These are phyloP conservation scores for Umbelopsis sp. DNA, from an alignment of 192 early-diverging fungal genomes.

Conservation along the genomic window DNA sequence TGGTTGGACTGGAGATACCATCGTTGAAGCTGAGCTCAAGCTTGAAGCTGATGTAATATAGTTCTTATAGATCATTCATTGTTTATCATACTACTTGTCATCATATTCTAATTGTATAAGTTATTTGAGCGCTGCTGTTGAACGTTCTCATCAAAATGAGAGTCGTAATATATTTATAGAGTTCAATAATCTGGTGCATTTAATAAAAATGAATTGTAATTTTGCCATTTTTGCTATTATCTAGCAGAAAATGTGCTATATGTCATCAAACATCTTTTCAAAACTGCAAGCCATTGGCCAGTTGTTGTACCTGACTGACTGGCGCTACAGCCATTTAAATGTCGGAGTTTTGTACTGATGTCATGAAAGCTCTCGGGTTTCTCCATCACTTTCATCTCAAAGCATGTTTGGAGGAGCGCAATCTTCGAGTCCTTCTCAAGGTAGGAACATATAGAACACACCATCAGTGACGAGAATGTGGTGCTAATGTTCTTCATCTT, in stretches of 20 bases:
- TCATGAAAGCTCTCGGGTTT: constrained; percentile 6
- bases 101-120: too few relatives aligned
- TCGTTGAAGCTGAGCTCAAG: background rate
- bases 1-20: background rate
- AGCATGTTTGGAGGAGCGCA: constrained; percentile 18
- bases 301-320: background rate
- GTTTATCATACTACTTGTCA: too few relatives aligned
- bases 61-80: background rate
- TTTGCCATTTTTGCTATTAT: too few relatives aligned
- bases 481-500: background rate
- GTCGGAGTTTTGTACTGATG: constrained; percentile 20
- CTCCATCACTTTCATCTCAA: constrained; percentile 19
- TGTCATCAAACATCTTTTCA: too few relatives aligned
- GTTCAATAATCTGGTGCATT: too few relatives aligned
- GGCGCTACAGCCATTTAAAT: background rate
- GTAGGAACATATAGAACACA: background rate
- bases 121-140: too few relatives aligned
- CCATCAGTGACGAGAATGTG: background rate
- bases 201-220: too few relatives aligned
- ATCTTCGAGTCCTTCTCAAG: constrained; percentile 15
- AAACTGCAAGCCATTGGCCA: background rate
- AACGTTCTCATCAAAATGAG: too few relatives aligned
- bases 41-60: constrained; percentile 10
- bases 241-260: too few relatives aligned
- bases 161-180: too few relatives aligned